Percentiles rank a stretch among this genome's conserved stretches.
These are phyloP conservation scores for Colletotrichum cordylinicola DNA, from an alignment of 2,329 filamentous ascomycete genomes.

Conservation along the genomic window DNA sequence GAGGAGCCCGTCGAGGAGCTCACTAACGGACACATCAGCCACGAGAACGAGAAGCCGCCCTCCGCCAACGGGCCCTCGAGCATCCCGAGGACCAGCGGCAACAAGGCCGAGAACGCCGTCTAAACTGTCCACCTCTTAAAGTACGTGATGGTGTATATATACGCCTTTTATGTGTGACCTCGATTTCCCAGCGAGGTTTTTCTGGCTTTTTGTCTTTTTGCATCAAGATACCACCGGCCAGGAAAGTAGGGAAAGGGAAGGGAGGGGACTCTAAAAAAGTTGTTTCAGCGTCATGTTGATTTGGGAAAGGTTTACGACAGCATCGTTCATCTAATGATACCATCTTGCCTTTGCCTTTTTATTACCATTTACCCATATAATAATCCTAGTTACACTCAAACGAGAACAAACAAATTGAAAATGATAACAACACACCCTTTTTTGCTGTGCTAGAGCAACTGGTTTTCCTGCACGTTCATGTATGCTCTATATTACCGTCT, in stretches of 20 bases:
- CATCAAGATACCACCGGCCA: background rate
- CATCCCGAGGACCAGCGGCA: conserved; percentile 35
- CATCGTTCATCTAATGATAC: conserved; percentile 1
- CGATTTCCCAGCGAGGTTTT: background rate
- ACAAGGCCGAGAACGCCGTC: conserved; percentile 29
- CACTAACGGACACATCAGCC: conserved; percentile 5
- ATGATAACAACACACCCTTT: background rate
- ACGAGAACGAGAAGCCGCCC: conserved; percentile 35
- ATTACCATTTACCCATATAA: background rate
- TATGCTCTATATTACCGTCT: background rate
- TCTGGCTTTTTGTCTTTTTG: background rate
- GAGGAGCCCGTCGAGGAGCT: conserved; percentile 36
- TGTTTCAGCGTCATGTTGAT: background rate
- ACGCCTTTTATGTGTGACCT: background rate
- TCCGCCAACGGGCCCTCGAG: conserved; percentile 39
- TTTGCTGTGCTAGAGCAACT: no score
- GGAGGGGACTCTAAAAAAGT: background rate
- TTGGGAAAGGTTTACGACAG: background rate
- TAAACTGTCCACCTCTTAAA: background rate
- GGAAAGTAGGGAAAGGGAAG: background rate
- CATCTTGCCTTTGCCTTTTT: background rate
- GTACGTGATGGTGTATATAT: background rate
- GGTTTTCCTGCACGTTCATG: background rate
- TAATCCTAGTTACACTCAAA: background rate
- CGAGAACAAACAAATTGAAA: background rate